Conservation (phyloP, 331 rosid species). For the Rosa hybrid region DNA sequence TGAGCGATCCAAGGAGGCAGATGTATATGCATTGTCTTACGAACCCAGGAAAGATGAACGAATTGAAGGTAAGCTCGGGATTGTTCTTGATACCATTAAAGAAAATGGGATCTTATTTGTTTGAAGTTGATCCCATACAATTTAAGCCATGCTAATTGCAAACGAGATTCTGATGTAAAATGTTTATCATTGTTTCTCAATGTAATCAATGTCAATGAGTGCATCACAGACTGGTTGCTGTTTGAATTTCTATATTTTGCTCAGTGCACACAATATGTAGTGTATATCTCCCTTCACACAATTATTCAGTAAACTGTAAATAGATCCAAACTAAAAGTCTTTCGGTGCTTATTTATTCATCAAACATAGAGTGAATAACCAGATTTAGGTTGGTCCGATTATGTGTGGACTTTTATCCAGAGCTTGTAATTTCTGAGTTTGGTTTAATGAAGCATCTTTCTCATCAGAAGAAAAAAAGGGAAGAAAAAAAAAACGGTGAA, state of each 20-base stretch:
- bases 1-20: constrained; percentile 32
- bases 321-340: no score
- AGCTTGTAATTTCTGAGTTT: no score
- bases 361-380: no score
- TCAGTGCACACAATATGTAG: neutral
- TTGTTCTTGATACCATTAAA: constrained; percentile 31
- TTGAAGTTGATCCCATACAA: neutral
- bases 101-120: constrained; percentile 34
- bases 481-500: no score
- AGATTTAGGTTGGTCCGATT: no score
- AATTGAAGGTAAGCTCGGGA: constrained; percentile 31
- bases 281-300: neutral
- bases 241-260: neutral
- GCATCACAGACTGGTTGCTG: neutral
- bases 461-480: no score
- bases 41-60: constrained; percentile 30
- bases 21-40: constrained; percentile 29
- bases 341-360: no score
- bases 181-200: constrained; percentile 3
- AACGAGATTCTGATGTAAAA: neutral
- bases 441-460: no score
- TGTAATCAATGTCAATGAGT: neutral
- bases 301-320: no score
- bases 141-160: neutral
- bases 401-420: no score